Evolutionary conservation across 441 rosid species (phyloP), one percentile per base, ranked within the genome.

Genomic region (Croton laevigatus): DNA sequence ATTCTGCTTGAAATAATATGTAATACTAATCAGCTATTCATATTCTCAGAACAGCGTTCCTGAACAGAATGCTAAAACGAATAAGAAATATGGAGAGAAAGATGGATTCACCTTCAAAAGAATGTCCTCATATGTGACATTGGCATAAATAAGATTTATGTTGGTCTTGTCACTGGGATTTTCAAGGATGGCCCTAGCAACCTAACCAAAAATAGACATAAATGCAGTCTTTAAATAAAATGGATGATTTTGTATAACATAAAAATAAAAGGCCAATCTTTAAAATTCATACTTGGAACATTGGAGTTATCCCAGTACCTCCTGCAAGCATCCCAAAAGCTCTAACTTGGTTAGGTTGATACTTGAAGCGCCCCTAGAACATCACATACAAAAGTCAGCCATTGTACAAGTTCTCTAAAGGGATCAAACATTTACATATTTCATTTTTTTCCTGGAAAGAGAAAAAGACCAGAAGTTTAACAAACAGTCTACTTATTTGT

Each of bases 301-400:
- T 93, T 19, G 98, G 98, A 74, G 98, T 91, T 73, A 93, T 91
- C 76, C 98, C 98, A 72, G 98, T 88, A 65, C 98, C 98, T 77
- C 98, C 98, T 70, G 96, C 93, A 71, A 89, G 80, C 97, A 93
- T 93, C 69, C 98, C 98, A 62, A 89, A 91, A 71, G 89, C 96
- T 76, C 89, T 88, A 76, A 91, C 89, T 80, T 86, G 88, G 65
- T 90, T 91, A 9, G 94, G 85, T 71, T 84, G 94, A 78, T 91
- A 93, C 86, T 71, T 88, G 80, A 93, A 93, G 51, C 96, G 90
- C 13, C 98, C 98, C 98, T 93, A 81, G 68, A 68, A 53, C 14
- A 53, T 16, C 45, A 66, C 6, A 45, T 36, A 46, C 44, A 68
- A 3, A 40, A 2, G 7, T 55, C 38, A 54, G 20, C 45, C 37